Evolutionary conservation across 352 stramenopile species (phyloP).

Genomic region (Pythium brassicae): DNA sequence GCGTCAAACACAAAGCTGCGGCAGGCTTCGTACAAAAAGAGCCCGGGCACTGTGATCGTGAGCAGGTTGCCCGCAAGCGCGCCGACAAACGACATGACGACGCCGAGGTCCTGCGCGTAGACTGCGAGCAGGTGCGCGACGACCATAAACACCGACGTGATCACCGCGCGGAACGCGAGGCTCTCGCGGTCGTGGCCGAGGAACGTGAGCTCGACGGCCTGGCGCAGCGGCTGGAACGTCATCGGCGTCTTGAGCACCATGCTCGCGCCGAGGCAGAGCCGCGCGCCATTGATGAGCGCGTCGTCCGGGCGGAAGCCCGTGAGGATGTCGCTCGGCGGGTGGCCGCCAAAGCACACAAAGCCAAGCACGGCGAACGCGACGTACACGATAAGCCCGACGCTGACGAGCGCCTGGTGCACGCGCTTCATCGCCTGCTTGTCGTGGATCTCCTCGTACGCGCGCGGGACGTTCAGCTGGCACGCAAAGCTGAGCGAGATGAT

Average conservation of each 20-base stretch:
- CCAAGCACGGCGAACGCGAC: constrained; percentile 62
- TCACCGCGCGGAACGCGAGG: constrained; percentile 57
- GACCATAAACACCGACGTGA: constrained; percentile 70
- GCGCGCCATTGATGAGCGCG: constrained; percentile 72
- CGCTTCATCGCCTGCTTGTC: constrained; percentile 64
- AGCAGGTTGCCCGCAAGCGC: constrained; percentile 70
- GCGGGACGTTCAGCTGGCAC: constrained; percentile 78
- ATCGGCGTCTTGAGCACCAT: constrained; percentile 84
- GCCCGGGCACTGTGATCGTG: constrained; percentile 59
- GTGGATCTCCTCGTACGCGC: constrained; percentile 73
- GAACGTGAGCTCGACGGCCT: constrained; percentile 69
- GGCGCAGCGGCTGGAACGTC: constrained; percentile 80
- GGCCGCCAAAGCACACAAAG: constrained; percentile 75
- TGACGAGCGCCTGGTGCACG: constrained; percentile 62
- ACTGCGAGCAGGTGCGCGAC: constrained; percentile 56
- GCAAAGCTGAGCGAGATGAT: constrained; percentile 81
- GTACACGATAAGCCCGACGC: constrained; percentile 51
- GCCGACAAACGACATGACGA: constrained; percentile 76
- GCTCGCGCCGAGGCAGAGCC: constrained; percentile 60
- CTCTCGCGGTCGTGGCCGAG: constrained; percentile 68
- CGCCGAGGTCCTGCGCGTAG: constrained; percentile 55
- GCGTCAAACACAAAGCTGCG: constrained; percentile 45
- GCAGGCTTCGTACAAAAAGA: constrained; percentile 75
- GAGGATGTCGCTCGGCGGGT: constrained; percentile 82
- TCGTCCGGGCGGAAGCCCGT: constrained; percentile 69